Percentiles rank a stretch among this genome's conserved stretches.
phyloP scores from a whole-genome alignment of 2,329 filamentous ascomycete species.

The Dactylellina leptospora region DNA sequence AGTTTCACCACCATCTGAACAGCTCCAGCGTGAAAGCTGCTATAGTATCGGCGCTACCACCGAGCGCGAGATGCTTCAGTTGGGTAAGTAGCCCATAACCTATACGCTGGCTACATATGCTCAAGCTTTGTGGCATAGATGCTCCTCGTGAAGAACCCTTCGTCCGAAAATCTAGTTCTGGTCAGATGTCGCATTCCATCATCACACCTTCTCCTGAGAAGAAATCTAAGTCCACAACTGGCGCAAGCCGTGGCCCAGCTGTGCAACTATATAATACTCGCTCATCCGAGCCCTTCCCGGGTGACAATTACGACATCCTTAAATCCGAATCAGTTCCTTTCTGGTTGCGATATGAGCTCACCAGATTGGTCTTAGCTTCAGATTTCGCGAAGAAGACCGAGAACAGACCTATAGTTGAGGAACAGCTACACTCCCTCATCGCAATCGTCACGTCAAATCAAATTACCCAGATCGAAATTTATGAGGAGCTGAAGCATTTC shows the following conservation, averaged over 20 bases:
- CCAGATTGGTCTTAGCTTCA: constrained; percentile 14
- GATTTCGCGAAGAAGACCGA: not conserved
- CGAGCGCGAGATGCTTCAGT: not conserved
- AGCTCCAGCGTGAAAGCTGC: constrained; percentile 5
- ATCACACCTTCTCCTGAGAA: not conserved
- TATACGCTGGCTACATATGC: not conserved
- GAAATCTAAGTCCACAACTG: not conserved
- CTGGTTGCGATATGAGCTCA: constrained; percentile 37
- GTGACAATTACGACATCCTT: constrained; percentile 12
- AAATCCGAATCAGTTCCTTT: not conserved
- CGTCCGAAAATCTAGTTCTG: not conserved
- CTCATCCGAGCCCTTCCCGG: constrained; percentile 23
- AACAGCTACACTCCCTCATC: not conserved
- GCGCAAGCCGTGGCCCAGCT: not conserved
- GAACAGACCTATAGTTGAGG: not conserved
- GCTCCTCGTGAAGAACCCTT: constrained; percentile 1
- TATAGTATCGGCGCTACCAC: not conserved
- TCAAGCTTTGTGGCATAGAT: not conserved
- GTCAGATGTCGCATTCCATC: not conserved
- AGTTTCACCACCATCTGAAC: constrained; percentile 21
- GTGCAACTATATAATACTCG: constrained; percentile 18
- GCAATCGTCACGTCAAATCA: not conserved
- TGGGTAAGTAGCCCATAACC: not conserved
- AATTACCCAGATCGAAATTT: not conserved
- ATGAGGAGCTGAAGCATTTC: not conserved